These are phyloP conservation scores for Saccharomyces eubayanus DNA, from an alignment of 805 yeast species.

Conservation along the genomic window DNA sequence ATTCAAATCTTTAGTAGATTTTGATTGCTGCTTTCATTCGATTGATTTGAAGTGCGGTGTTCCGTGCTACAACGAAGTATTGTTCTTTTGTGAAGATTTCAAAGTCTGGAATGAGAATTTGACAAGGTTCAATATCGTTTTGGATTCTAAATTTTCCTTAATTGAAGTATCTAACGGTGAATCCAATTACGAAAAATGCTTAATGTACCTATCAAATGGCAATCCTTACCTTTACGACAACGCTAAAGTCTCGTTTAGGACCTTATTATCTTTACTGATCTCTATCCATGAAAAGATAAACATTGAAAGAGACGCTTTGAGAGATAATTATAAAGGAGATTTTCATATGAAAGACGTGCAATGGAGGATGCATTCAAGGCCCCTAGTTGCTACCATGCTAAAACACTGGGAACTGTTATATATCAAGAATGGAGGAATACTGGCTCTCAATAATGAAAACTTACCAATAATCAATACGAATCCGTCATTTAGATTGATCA, in stretches of 20 bases:
- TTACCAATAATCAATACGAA: conserved; percentile 37
- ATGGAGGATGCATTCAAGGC: conserved; percentile 62
- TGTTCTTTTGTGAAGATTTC: conserved; percentile 49
- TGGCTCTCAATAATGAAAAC: conserved; percentile 41
- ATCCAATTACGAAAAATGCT: conserved; percentile 38
- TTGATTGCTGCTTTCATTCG: conserved; percentile 38
- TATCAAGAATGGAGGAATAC: conserved; percentile 53
- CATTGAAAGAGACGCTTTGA: conserved; percentile 37
- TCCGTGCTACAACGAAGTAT: conserved; percentile 49
- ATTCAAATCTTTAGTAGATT: conserved; percentile 40
- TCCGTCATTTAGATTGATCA: conserved; percentile 52
- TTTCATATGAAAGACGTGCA: conserved; percentile 43
- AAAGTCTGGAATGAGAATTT: conserved; percentile 44
- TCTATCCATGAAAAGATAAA: conserved; percentile 60
- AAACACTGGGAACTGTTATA: conserved; percentile 62
- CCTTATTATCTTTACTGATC: conserved; percentile 49
- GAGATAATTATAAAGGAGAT: conserved; percentile 24
- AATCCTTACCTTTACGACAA: conserved; percentile 30
- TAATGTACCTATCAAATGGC: conserved; percentile 38
- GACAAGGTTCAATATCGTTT: conserved; percentile 29
- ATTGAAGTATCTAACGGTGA: conserved; percentile 50
- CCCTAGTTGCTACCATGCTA: conserved; percentile 47
- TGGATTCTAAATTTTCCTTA: conserved; percentile 46
- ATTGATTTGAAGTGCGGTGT: conserved; percentile 55
- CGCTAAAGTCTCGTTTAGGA: conserved; percentile 29